Evolutionary conservation across 805 yeast species (phyloP).

Genomic region (Candida hungchunana): DNA sequence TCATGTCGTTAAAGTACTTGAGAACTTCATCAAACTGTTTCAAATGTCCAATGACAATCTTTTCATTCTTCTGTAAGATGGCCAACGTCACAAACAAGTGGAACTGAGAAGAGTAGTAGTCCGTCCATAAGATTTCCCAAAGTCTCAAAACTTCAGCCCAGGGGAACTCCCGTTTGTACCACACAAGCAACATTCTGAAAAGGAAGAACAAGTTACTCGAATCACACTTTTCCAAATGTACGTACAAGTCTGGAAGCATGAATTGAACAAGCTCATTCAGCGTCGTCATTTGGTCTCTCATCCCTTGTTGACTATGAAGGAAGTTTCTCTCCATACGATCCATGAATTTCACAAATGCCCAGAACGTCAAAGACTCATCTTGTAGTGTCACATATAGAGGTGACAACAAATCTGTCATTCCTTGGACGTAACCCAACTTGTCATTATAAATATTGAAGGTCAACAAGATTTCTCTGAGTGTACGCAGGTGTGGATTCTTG

Average conservation of each 20-base stretch:
- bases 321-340: conserved; percentile 94
- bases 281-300: conserved; percentile 81
- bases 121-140: conserved; percentile 96
- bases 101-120: conserved; percentile 79
- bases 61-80: conserved; percentile 81
- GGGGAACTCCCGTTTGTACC: conserved; percentile 89
- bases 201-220: conserved; percentile 89
- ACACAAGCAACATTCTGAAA: conserved; percentile 90
- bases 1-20: conserved; percentile 87
- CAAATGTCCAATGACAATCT: conserved; percentile 69
- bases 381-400: conserved; percentile 66
- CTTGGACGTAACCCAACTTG: conserved; percentile 93
- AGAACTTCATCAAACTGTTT: conserved; percentile 85
- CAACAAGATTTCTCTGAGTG: conserved; percentile 70
- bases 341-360: conserved; percentile 88
- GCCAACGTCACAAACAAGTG: conserved; percentile 86
- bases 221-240: conserved; percentile 83
- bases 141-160: conserved; percentile 71
- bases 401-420: conserved; percentile 91
- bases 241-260: conserved; percentile 80
- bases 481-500: conserved; percentile 68
- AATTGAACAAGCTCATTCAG: conserved; percentile 83
- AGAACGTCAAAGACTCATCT: conserved; percentile 79
- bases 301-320: conserved; percentile 87
- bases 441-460: conserved; percentile 83